phyloP scores from a whole-genome alignment of 2,329 filamentous ascomycete genomes.

The Zasmidium cellare region DNA sequence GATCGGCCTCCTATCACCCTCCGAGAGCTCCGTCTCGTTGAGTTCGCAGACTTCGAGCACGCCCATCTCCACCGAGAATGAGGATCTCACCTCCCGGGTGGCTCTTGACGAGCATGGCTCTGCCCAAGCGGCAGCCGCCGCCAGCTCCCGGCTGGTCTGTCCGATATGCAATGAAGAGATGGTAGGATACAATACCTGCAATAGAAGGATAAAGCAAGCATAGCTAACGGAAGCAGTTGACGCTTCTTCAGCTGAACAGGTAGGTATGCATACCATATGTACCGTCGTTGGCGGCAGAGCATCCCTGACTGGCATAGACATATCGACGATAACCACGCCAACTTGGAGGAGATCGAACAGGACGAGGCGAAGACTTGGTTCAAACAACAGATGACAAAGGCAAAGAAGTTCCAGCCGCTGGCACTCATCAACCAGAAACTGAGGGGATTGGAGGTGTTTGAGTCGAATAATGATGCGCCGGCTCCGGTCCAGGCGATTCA shows the following conservation, averaged over 20 bases:
- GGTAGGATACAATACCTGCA: slow-evolving; percentile 52
- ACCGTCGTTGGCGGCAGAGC: slow-evolving; percentile 8
- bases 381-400: slow-evolving; percentile 89
- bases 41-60: slow-evolving; percentile 74
- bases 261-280: slow-evolving; percentile 35
- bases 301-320: slow-evolving; percentile 51
- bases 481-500: slow-evolving; percentile 22
- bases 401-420: slow-evolving; percentile 88
- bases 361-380: slow-evolving; percentile 98
- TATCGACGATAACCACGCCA: slow-evolving; percentile 86
- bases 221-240: slow-evolving; percentile 62
- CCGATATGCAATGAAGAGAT: slow-evolving; percentile 99
- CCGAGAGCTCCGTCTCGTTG: slow-evolving; percentile 73
- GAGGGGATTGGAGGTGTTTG: slow-evolving; percentile 88
- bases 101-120: slow-evolving; percentile 64
- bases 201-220: neutral
- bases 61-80: slow-evolving; percentile 67
- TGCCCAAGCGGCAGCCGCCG: slow-evolving; percentile 56
- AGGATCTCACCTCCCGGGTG: slow-evolving; percentile 80
- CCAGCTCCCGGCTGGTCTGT: slow-evolving; percentile 74
- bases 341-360: slow-evolving; percentile 82
- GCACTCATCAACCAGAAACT: slow-evolving; percentile 92
- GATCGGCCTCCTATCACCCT: slow-evolving; percentile 59
- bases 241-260: slow-evolving; percentile 87
- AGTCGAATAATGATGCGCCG: slow-evolving; percentile 72